Conservation (phyloP, 2,329 filamentous ascomycete genomes). For the Tothia fuscella region DNA sequence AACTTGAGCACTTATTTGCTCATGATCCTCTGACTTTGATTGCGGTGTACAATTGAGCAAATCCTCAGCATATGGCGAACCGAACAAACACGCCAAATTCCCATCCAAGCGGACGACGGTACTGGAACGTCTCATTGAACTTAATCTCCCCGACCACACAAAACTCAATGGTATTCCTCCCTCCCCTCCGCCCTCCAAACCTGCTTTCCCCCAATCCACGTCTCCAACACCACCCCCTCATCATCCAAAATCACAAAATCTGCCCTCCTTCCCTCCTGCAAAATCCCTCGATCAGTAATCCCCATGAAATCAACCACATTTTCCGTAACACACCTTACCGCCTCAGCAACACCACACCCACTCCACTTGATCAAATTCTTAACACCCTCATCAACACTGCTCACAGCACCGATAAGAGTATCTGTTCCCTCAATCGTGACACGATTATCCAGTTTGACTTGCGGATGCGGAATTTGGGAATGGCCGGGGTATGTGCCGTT, state of each 20-base stretch:
- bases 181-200: conserved; percentile 24
- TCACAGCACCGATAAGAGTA: conserved; percentile 43
- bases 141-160: not conserved
- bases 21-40: no score
- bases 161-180: conserved; percentile 4
- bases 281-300: conserved; percentile 28
- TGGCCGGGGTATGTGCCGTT: conserved; percentile 42
- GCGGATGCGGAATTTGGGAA: conserved; percentile 37
- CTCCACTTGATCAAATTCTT: conserved; percentile 36
- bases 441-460: conserved; percentile 36
- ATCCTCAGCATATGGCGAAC: no score
- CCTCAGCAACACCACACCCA: conserved; percentile 35
- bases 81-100: no score
- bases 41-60: no score
- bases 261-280: conserved; percentile 34
- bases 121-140: no score
- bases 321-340: conserved; percentile 38
- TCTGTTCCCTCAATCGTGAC: conserved; percentile 42
- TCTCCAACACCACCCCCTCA: conserved; percentile 35
- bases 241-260: conserved; percentile 38
- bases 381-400: conserved; percentile 38
- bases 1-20: no score
- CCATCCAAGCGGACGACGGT: no score
- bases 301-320: conserved; percentile 40
- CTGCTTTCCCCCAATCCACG: conserved; percentile 37